A percentile compares a stretch with the other conserved stretches of the same genome.
These are phyloP conservation scores for Ensete glaucum DNA, from an alignment of 176 grass and related monocot genomes.

Conservation along the genomic window DNA sequence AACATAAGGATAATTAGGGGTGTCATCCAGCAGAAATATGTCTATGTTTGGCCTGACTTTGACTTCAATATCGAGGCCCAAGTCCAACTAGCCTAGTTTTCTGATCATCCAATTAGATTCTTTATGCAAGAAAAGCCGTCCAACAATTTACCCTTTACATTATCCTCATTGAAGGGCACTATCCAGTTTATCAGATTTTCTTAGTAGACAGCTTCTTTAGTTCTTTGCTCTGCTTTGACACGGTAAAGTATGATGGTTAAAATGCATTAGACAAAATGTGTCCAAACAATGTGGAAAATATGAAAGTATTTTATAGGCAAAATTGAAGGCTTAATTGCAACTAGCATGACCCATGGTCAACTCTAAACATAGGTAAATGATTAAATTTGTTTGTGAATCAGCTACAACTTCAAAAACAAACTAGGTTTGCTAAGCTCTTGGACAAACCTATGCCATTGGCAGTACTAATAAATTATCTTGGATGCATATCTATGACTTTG, in stretches of 20 bases:
- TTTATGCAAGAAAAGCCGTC: no score
- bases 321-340: neutral
- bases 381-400: neutral
- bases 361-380: no score
- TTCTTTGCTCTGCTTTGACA: neutral
- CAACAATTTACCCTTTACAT: no score
- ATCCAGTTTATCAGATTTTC: neutral
- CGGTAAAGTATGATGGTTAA: neutral
- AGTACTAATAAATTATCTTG: neutral
- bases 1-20: neutral
- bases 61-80: neutral
- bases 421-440: neutral
- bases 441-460: neutral
- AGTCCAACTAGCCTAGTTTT: neutral
- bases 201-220: neutral
- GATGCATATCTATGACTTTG: neutral
- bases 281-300: neutral
- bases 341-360: neutral
- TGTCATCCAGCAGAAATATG: neutral
- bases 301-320: neutral
- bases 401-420: neutral
- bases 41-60: no score
- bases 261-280: neutral
- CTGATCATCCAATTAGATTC: neutral
- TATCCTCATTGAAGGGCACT: no score